These are phyloP conservation scores for Hypericum perforatum DNA, from an alignment of 345 rosid species.

Conservation along the genomic window DNA sequence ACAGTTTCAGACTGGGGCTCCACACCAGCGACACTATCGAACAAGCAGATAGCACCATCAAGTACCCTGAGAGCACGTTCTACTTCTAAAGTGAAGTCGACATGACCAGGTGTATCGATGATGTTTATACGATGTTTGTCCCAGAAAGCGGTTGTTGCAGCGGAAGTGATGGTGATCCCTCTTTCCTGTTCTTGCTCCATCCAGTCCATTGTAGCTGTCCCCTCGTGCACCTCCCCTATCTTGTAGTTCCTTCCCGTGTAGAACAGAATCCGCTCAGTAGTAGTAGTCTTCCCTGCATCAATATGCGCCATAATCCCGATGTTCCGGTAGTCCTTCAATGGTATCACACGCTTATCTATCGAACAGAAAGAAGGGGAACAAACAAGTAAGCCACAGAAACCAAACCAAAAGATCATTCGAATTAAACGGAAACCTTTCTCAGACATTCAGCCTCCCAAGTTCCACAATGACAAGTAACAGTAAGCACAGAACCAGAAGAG, in stretches of 20 bases:
- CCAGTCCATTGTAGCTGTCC: conserved; percentile 99
- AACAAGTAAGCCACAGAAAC: not conserved
- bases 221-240: conserved; percentile 96
- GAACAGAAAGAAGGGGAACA: conserved; percentile 11
- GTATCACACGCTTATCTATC: conserved; percentile 57
- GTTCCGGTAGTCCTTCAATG: conserved; percentile 77
- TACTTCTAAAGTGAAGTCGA: conserved; percentile 92
- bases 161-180: conserved; percentile 96
- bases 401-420: not conserved
- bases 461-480: no score
- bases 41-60: conserved; percentile 93
- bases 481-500: no score
- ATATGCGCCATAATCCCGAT: conserved; percentile 99
- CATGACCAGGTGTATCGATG: conserved; percentile 95
- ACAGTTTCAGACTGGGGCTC: conserved; percentile 99
- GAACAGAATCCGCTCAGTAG: conserved; percentile 76
- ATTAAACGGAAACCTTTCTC: not conserved
- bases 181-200: conserved; percentile 99
- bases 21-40: conserved; percentile 98
- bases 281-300: conserved; percentile 97
- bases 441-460: no score
- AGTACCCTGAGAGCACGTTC: conserved; percentile 93
- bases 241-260: conserved; percentile 96
- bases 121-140: conserved; percentile 84
- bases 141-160: conserved; percentile 94